A percentile compares a stretch with the other conserved stretches of the same genome.
These are phyloP conservation scores for Theobroma grandiflorum DNA, from an alignment of 441 rosid genomes.

Conservation along the genomic window DNA sequence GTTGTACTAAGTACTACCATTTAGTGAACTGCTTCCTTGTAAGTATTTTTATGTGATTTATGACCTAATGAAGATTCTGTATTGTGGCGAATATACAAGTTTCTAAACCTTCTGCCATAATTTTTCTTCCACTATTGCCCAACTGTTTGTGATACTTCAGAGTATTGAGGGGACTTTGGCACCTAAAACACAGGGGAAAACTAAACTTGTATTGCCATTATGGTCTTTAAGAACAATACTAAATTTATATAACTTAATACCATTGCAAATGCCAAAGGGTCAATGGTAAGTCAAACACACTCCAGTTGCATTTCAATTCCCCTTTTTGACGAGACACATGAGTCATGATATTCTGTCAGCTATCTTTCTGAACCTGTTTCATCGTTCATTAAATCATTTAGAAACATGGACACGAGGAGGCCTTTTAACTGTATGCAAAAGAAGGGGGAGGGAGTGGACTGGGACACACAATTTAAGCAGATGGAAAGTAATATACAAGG, in stretches of 20 bases:
- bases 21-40: not conserved
- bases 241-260: not conserved
- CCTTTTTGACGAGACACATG: not conserved
- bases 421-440: not conserved
- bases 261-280: not conserved
- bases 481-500: no score
- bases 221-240: not conserved
- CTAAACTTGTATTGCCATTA: not conserved
- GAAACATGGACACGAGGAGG: not conserved
- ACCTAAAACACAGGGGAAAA: not conserved
- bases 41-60: not conserved
- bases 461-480: not conserved
- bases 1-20: not conserved
- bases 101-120: not conserved
- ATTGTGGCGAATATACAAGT: not conserved
- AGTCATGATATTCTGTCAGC: not conserved
- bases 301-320: not conserved
- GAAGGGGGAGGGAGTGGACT: not conserved
- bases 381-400: not conserved
- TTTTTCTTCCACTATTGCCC: not conserved
- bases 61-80: conserved; percentile 10
- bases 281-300: not conserved
- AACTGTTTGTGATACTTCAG: not conserved
- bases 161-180: not conserved
- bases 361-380: not conserved